phyloP scores from a whole-genome alignment of 805 yeast species.

The Starmerella tilneyi region DNA sequence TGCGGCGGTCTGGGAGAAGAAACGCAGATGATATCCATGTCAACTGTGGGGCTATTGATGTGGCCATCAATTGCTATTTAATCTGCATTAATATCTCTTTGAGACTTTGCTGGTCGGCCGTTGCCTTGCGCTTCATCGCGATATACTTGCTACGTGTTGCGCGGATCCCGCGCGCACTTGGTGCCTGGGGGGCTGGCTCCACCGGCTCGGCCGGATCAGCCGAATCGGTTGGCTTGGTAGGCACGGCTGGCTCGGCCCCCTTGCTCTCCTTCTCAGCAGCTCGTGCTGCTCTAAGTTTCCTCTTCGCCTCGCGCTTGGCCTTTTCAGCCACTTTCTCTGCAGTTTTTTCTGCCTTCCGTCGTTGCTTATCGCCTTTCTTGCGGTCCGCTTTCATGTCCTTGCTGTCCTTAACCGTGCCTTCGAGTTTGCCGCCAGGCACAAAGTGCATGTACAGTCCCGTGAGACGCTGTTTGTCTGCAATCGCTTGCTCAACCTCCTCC shows the following conservation, averaged over 20 bases:
- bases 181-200: background rate
- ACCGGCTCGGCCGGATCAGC: no score
- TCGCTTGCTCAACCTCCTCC: conserved; percentile 36
- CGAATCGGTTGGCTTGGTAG: no score
- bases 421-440: conserved; percentile 69
- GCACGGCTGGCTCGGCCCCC: no score
- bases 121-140: conserved; percentile 81
- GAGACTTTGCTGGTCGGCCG: conserved; percentile 76
- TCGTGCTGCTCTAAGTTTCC: background rate
- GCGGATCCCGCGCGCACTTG: conserved; percentile 39
- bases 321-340: conserved; percentile 1
- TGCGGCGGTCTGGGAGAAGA: no score
- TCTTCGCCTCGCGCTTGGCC: background rate
- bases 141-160: conserved; percentile 82
- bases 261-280: no score
- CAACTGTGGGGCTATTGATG: no score
- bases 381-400: conserved; percentile 26
- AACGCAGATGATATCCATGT: no score
- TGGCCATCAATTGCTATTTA: background rate
- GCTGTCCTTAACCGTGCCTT: conserved; percentile 24
- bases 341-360: conserved; percentile 6
- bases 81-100: conserved; percentile 93
- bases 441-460: conserved; percentile 72
- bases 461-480: conserved; percentile 59
- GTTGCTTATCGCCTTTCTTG: conserved; percentile 15